Conservation (phyloP, 352 stramenopile species). For the Globisporangium barbulae region DNA sequence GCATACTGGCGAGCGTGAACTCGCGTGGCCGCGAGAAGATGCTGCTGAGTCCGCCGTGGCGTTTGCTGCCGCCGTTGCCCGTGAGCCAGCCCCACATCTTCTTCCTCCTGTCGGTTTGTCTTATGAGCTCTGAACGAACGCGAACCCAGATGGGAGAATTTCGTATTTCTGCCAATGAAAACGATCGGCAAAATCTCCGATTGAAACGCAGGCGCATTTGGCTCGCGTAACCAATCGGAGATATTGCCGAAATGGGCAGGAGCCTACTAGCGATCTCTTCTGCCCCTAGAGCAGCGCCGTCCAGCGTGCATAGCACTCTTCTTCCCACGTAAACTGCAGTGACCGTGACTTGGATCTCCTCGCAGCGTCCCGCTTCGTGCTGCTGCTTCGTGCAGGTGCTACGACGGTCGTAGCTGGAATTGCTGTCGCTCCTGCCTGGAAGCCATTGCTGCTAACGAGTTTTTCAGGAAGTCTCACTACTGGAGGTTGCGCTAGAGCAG, state of each 20-base stretch:
- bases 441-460: not conserved
- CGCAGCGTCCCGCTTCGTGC: not conserved
- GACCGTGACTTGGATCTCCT: not conserved
- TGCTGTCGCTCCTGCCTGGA: not conserved
- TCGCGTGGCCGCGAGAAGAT: constrained; percentile 30
- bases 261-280: not conserved
- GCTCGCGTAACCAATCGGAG: no score
- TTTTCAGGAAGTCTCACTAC: not conserved
- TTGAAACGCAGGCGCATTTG: no score
- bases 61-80: constrained; percentile 11
- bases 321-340: constrained; percentile 9
- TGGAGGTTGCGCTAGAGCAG: not conserved
- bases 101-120: not conserved
- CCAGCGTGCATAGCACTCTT: constrained; percentile 29
- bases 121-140: not conserved
- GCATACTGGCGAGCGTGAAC: constrained; percentile 71
- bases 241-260: no score
- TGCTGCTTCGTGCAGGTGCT: not conserved
- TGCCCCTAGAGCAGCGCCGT: constrained; percentile 24
- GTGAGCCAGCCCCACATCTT: constrained; percentile 47
- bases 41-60: constrained; percentile 15
- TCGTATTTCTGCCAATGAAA: no score
- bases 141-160: not conserved
- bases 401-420: not conserved
- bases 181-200: no score